These are phyloP conservation scores for Cladorrhinum samala DNA, from an alignment of 495 filamentous ascomycete genomes.

Conservation along the genomic window DNA sequence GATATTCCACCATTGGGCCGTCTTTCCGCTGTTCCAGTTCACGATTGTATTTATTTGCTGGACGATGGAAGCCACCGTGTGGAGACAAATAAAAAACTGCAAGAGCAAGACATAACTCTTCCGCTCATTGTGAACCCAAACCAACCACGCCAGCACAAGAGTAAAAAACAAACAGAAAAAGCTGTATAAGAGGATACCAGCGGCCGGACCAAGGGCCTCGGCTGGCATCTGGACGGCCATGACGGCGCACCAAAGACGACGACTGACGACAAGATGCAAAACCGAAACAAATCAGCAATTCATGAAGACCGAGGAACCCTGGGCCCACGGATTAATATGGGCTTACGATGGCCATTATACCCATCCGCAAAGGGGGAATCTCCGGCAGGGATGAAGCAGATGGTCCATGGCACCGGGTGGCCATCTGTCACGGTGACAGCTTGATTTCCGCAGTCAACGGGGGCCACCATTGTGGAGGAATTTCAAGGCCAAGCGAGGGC, in stretches of 20 bases:
- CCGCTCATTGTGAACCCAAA: slow-evolving; percentile 40
- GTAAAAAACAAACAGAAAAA: slow-evolving; percentile 32
- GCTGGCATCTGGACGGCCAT: slow-evolving; percentile 39
- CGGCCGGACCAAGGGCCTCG: slow-evolving; percentile 33
- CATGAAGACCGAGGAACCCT: too few species aligned
- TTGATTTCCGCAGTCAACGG: background rate
- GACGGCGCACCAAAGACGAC: background rate
- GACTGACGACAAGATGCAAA: background rate
- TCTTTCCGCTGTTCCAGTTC: slow-evolving; percentile 38
- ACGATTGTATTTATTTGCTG: slow-evolving; percentile 43
- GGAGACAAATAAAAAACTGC: slow-evolving; percentile 32
- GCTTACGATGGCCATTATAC: background rate
- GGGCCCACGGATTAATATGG: too few species aligned
- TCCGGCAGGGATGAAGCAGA: background rate
- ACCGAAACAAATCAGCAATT: too few species aligned
- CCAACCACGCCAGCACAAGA: slow-evolving; percentile 33
- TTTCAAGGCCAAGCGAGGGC: background rate
- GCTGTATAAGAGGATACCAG: slow-evolving; percentile 37
- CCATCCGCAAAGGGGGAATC: background rate
- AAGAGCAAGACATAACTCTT: slow-evolving; percentile 43
- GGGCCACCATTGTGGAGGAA: too few species aligned
- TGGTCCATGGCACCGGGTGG: background rate
- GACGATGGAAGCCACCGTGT: slow-evolving; percentile 35
- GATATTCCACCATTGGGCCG: slow-evolving; percentile 33
- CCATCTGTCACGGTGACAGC: background rate